These are phyloP conservation scores for Aspergillus latus DNA, from an alignment of 2,329 filamentous ascomycete genomes.

Conservation along the genomic window DNA sequence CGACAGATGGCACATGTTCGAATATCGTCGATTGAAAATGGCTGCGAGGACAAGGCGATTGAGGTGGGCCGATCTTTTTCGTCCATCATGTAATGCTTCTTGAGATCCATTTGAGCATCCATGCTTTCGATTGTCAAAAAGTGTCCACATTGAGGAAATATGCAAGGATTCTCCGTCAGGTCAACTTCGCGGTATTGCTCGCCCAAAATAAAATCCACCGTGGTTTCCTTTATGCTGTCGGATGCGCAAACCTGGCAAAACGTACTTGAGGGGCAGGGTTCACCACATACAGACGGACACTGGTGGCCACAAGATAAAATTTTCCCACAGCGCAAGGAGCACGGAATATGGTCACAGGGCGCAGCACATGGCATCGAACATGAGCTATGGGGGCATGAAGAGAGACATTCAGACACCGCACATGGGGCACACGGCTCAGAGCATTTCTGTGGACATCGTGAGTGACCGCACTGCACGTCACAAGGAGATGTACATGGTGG, in stretches of 20 bases:
- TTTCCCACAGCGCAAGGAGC: slow-evolving; percentile 58
- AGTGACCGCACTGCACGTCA: slow-evolving; percentile 58
- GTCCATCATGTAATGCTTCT: slow-evolving; percentile 30
- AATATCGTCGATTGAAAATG: slow-evolving; percentile 53
- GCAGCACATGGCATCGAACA: slow-evolving; percentile 62
- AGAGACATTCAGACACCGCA: slow-evolving; percentile 55
- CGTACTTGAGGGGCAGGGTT: slow-evolving; percentile 53
- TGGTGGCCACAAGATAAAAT: slow-evolving; percentile 59
- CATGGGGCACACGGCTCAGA: slow-evolving; percentile 63
- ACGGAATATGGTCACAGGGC: slow-evolving; percentile 67
- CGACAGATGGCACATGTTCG: slow-evolving; percentile 62
- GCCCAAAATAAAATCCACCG: slow-evolving; percentile 60
- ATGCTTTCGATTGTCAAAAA: slow-evolving; percentile 60
- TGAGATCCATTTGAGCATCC: slow-evolving; percentile 61
- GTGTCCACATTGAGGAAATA: slow-evolving; percentile 65
- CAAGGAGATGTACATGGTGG: slow-evolving; percentile 45
- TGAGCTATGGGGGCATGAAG: slow-evolving; percentile 54
- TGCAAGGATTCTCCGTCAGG: slow-evolving; percentile 59
- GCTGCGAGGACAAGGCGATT: slow-evolving; percentile 35
- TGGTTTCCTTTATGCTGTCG: slow-evolving; percentile 44
- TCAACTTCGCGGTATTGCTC: slow-evolving; percentile 58
- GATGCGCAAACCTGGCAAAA: slow-evolving; percentile 60
- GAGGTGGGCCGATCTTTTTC: slow-evolving; percentile 24
- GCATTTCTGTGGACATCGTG: slow-evolving; percentile 56
- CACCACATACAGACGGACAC: slow-evolving; percentile 66